Evolutionary conservation across 129 eudicot genomes (phyloP), one percentile per base, ranked within the genome.

Genomic region (Centella asiatica): DNA sequence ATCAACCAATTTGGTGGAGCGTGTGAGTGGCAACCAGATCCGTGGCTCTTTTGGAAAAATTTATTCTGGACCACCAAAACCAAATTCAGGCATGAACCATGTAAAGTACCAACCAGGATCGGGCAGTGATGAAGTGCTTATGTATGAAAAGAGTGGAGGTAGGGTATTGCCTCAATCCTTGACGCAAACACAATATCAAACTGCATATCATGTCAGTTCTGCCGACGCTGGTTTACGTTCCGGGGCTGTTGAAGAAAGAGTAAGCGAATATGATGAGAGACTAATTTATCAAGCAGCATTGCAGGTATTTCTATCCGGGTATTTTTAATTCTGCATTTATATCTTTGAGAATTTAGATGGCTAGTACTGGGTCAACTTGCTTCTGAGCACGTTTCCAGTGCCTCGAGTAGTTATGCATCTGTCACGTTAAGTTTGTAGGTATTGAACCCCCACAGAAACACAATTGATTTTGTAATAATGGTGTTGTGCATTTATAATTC

Each of bases 271-370:
- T 63, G 97, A 85, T 66, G 97, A 89, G 74, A 80, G 90, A 59
- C 73, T 75, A 40, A 77, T 85, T 60, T 82, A 69, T 69, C 86
- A 82, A 78, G 85, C 83, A 44, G 95, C 95, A 70, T 48, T 89
- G 69, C 95, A 82, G 90, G 97, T 88, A 67, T n/a, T 44, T 11
- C 18, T 66, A 31, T 29, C 27, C 4, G 47, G 26, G 19, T 31
- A 50, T 54, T 57, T 13, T 57, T 32, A 37, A 7, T 37, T 37
- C 42, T 37, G 12, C 12, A 9, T 37, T 37, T 37, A 11, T 37
- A 11, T 37, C 42, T 37, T 37, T 36, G 42, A 10, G 42, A 36
- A n/a, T n/a, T n/a, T n/a, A n/a, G n/a, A n/a, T n/a, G n/a, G n/a
- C n/a, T n/a, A n/a, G n/a, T n/a, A n/a, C n/a, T n/a, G n/a, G n/a